Percentiles rank a stretch among this genome's conserved stretches.
phyloP scores from a whole-genome alignment of 192 early-diverging fungal genomes.

The Coemansia sp. region DNA sequence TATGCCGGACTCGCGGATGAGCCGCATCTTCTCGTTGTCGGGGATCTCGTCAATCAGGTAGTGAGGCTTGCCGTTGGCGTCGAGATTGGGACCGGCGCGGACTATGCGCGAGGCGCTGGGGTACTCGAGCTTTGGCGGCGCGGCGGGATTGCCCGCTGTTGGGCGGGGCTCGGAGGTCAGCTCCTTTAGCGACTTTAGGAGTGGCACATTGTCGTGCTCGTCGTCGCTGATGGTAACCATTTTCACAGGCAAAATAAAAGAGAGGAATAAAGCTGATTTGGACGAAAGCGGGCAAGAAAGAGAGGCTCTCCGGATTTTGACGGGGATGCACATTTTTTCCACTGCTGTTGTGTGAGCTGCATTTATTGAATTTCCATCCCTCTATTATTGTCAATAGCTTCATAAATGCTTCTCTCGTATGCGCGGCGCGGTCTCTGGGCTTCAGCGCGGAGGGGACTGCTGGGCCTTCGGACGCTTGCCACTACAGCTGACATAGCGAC shows the following conservation, averaged over 20 bases:
- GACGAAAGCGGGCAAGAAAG: background rate
- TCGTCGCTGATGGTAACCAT: constrained; percentile 43
- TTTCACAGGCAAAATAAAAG: background rate
- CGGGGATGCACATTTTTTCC: background rate
- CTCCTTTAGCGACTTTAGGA: constrained; percentile 24
- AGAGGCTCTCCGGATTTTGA: background rate
- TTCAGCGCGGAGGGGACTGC: background rate
- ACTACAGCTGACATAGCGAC: constrained; percentile 37
- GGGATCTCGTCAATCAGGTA: constrained; percentile 58
- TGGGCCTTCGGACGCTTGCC: background rate
- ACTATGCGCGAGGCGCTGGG: constrained; percentile 42
- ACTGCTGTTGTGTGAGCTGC: background rate
- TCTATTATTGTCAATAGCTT: background rate
- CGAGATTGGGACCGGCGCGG: constrained; percentile 35
- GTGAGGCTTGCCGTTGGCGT: constrained; percentile 45
- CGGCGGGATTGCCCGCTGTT: background rate
- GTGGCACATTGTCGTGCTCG: constrained; percentile 38
- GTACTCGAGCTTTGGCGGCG: constrained; percentile 41
- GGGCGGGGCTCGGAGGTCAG: constrained; percentile 9
- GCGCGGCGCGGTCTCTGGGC: background rate
- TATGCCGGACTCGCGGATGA: constrained; percentile 53
- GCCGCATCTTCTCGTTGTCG: constrained; percentile 52
- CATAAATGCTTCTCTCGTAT: background rate
- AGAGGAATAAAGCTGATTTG: no score
- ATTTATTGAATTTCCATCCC: background rate